phyloP scores from a whole-genome alignment of 2,329 filamentous ascomycete genomes.

The Fusarium equiseti region DNA sequence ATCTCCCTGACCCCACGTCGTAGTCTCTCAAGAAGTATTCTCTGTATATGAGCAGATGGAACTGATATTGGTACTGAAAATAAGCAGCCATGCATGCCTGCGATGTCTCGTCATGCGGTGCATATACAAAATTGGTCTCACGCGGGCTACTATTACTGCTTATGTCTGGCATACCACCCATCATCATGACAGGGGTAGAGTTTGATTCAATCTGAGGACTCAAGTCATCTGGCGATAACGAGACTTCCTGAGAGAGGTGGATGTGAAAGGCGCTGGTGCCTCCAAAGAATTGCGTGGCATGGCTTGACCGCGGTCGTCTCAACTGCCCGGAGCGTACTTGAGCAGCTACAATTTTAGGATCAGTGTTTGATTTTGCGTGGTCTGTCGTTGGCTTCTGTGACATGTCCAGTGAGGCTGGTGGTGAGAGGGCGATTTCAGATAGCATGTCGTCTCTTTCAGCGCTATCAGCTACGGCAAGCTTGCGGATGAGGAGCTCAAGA shows the following conservation, averaged over 20 bases:
- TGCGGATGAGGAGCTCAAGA: slow-evolving; percentile 59
- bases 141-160: slow-evolving; percentile 37
- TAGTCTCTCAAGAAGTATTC: slow-evolving; percentile 65
- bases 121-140: slow-evolving; percentile 52
- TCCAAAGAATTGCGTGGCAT: slow-evolving; percentile 61
- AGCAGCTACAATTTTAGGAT: slow-evolving; percentile 50
- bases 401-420: slow-evolving; percentile 32
- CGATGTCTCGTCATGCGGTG: slow-evolving; percentile 59
- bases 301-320: slow-evolving; percentile 56
- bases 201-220: slow-evolving; percentile 28
- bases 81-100: slow-evolving; percentile 61
- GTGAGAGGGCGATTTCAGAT: slow-evolving; percentile 51
- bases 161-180: slow-evolving; percentile 15
- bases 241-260: slow-evolving; percentile 49
- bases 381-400: slow-evolving; percentile 34
- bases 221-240: slow-evolving; percentile 33
- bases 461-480: slow-evolving; percentile 56
- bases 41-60: slow-evolving; percentile 63
- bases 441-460: slow-evolving; percentile 58
- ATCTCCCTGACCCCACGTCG: slow-evolving; percentile 58
- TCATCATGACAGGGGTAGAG: slow-evolving; percentile 21
- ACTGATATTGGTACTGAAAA: slow-evolving; percentile 62
- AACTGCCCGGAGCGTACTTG: slow-evolving; percentile 52
- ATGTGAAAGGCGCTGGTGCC: slow-evolving; percentile 61
- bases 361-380: slow-evolving; percentile 42